Base-by-base conservation (phyloP, 495 filamentous ascomycete species). In the Evernia prunastri region DNA sequence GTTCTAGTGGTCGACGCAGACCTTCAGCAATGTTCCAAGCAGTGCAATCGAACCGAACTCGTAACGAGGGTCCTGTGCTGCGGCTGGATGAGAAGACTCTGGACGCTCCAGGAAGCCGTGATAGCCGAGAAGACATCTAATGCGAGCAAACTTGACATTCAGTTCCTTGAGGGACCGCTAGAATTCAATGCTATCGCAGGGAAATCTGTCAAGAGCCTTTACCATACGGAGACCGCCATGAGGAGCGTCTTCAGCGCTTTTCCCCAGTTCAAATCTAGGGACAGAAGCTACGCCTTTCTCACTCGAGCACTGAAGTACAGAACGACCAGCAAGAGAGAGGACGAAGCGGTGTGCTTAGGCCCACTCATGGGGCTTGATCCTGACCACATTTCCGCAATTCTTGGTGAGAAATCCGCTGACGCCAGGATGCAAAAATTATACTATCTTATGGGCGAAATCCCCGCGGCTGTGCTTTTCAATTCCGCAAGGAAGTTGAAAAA, bases 311-410 rank as follows among this genome's bases (percentile, higher is more conserved):
- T 54, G 23, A 23, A 31, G 9, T 54, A 54, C 49, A 23, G 49
- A 23, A 54, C 49, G 49, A 54, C 49, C n/a, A 54, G 49, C 49
- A 54, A 54, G 18, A 54, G 29, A 54, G 49, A 54, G 29, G 49
- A 54, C 18, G 49, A 54, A n/a, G 49, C 49, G 29, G 10, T 54
- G 10, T 54, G 49, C n/a, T 11, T 54, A 54, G 49, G 10, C 49
- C 29, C 49, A 54, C 23, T 54, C n/a, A 12, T 54, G n/a, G 49
- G 49, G 7, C 29, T 54, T 9, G 15, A 25, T 54, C 10, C 23
- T 11, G 9, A 54, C 23, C 49, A 54, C 23, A 54, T 54, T 9
- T 11, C 10, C 23, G 49, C 49, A 31, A 54, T 54, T 54, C 23
- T 31, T 12, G 49, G 49, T 9, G 49, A 54, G 29, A 31, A 54